phyloP scores from a whole-genome alignment of 2,329 filamentous ascomycete species.

The Teratosphaeria zuluensis region DNA sequence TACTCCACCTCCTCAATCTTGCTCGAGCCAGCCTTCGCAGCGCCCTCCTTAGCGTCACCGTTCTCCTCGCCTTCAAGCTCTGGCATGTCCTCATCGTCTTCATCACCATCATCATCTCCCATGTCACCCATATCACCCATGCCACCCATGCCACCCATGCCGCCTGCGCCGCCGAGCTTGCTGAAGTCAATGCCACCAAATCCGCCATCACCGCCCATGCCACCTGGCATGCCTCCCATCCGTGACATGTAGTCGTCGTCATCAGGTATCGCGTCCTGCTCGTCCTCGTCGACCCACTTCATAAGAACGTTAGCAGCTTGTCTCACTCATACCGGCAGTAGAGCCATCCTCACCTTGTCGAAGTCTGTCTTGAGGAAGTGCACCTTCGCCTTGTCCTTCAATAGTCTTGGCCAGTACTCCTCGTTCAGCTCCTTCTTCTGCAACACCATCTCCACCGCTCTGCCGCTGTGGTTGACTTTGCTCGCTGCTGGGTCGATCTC shows the following conservation, averaged over 20 bases:
- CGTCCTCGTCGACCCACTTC: slow-evolving; percentile 92
- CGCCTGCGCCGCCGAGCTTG: slow-evolving; percentile 49
- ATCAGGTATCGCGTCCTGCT: slow-evolving; percentile 82
- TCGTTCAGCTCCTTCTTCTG: slow-evolving; percentile 94
- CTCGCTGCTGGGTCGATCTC: slow-evolving; percentile 80
- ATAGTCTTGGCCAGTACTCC: slow-evolving; percentile 89
- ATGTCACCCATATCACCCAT: slow-evolving; percentile 40
- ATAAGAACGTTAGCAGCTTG: not conserved
- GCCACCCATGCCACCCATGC: slow-evolving; percentile 49
- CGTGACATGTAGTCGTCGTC: slow-evolving; percentile 56
- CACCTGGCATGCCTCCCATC: slow-evolving; percentile 40
- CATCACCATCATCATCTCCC: slow-evolving; percentile 36
- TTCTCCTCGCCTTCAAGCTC: slow-evolving; percentile 57
- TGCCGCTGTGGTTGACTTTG: slow-evolving; percentile 79
- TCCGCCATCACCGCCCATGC: slow-evolving; percentile 30
- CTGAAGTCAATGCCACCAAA: slow-evolving; percentile 27
- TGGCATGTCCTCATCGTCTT: slow-evolving; percentile 67
- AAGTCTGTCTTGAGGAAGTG: slow-evolving; percentile 99
- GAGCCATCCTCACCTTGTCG: slow-evolving; percentile 59
- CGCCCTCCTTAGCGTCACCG: slow-evolving; percentile 12
- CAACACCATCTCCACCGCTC: slow-evolving; percentile 82
- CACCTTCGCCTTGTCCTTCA: slow-evolving; percentile 80
- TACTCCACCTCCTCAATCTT: slow-evolving; percentile 40
- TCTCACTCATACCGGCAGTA: not conserved
- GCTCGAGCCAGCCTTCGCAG: slow-evolving; percentile 20